A percentile compares a stretch with the other conserved stretches of the same genome.
Conservation (phyloP, 2,329 filamentous ascomycete species). For the Plectosphaerella cucumerina region DNA sequence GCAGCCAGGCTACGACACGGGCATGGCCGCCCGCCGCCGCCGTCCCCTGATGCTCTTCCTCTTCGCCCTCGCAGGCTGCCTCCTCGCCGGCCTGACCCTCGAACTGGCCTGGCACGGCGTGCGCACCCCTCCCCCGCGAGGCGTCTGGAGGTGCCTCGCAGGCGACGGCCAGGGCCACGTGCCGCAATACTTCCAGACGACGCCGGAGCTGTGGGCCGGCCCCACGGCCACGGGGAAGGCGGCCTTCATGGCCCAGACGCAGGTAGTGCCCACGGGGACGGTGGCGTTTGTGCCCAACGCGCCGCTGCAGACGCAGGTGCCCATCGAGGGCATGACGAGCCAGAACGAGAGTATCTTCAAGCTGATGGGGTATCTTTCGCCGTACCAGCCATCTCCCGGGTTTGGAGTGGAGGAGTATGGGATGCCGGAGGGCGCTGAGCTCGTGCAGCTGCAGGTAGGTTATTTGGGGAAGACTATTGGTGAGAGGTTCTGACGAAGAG, state of each 20-base stretch:
- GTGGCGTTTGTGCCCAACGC: constrained; percentile 65
- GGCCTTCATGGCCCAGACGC: constrained; percentile 68
- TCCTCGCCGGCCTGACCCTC: constrained; percentile 30
- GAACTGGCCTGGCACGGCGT: constrained; percentile 21
- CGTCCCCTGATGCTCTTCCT: constrained; percentile 14
- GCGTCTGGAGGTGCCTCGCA: constrained; percentile 16
- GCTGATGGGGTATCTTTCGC: constrained; percentile 64
- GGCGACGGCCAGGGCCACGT: constrained; percentile 31
- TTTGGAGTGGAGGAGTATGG: constrained; percentile 73
- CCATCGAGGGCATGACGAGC: constrained; percentile 55
- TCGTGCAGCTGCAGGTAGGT: constrained; percentile 57
- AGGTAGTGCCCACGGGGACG: constrained; percentile 59
- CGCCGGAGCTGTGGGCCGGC: constrained; percentile 56
- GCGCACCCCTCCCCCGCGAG: constrained; percentile 1
- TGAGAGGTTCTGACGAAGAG: neutral
- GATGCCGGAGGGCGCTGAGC: constrained; percentile 61
- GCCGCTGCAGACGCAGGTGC: constrained; percentile 67
- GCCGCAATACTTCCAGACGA: constrained; percentile 61
- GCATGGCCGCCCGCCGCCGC: neutral
- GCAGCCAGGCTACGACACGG: constrained; percentile 4
- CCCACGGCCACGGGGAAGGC: constrained; percentile 67
- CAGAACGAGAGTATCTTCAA: constrained; percentile 65
- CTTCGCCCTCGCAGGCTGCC: constrained; percentile 23
- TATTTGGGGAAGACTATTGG: neutral
- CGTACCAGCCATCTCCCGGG: constrained; percentile 67